Percentiles rank a stretch among this genome's conserved stretches.
phyloP scores from a whole-genome alignment of 108 stramenopile species.

The Nannochloropsis gaditana region DNA sequence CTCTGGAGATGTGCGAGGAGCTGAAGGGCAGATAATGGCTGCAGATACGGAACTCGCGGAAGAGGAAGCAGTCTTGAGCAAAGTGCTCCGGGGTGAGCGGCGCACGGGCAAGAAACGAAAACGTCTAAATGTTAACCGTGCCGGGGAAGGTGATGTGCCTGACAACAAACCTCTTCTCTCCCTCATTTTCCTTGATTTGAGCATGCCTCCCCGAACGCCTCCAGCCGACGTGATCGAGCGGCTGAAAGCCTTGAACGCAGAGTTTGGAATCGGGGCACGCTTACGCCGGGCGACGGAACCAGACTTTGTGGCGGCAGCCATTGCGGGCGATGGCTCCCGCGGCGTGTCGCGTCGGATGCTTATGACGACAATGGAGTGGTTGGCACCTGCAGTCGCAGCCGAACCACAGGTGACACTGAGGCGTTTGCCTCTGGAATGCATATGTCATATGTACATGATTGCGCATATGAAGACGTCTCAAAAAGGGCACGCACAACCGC shows the following conservation, averaged over 20 bases:
- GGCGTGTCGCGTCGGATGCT: conserved; percentile 10
- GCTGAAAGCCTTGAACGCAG: background rate
- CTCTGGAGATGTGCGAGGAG: background rate
- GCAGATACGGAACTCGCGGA: conserved; percentile 2
- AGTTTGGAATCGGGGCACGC: background rate
- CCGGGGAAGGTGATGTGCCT: background rate
- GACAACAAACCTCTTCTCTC: background rate
- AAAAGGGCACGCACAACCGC: background rate
- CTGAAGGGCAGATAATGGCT: background rate
- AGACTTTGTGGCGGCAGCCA: conserved; percentile 11
- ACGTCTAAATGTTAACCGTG: background rate
- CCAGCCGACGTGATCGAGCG: background rate
- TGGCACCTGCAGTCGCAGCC: conserved; percentile 1
- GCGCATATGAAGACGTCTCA: background rate
- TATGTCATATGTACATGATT: conserved; percentile 4
- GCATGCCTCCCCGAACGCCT: background rate
- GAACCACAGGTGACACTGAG: conserved; percentile 12
- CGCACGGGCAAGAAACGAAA: conserved; percentile 2
- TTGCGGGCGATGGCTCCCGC: conserved; percentile 1
- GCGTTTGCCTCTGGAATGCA: background rate
- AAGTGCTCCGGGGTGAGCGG: background rate
- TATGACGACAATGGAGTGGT: conserved; percentile 1
- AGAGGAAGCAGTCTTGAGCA: background rate
- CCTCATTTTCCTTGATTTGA: conserved; percentile 1
- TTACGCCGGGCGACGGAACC: conserved; percentile 14